Conservation (phyloP, 2,329 filamentous ascomycete genomes). For the Helminthosporium solani region DNA sequence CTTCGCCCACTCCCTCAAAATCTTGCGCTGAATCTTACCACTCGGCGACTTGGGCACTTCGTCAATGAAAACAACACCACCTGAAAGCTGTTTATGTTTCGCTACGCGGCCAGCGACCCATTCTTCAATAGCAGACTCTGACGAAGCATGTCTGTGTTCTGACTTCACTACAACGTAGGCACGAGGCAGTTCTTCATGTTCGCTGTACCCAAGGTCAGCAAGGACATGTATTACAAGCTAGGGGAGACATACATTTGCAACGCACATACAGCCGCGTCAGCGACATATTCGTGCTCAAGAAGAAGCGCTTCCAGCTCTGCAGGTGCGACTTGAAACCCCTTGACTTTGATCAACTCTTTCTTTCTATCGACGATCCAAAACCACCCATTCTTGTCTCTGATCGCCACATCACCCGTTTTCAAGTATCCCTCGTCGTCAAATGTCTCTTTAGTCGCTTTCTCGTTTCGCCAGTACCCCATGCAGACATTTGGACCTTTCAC, state of each 20-base stretch:
- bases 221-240: background rate
- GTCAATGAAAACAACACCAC: constrained; percentile 39
- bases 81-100: constrained; percentile 44
- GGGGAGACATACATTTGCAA: constrained; percentile 10
- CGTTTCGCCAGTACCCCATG: constrained; percentile 44
- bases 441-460: constrained; percentile 37
- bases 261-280: constrained; percentile 60
- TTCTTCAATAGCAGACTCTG: constrained; percentile 37
- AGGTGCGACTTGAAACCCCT: constrained; percentile 61
- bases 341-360: constrained; percentile 60
- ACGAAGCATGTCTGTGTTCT: constrained; percentile 26
- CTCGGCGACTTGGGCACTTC: constrained; percentile 37
- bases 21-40: constrained; percentile 38
- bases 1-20: constrained; percentile 34
- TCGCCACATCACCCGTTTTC: constrained; percentile 34
- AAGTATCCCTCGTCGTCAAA: constrained; percentile 41
- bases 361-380: constrained; percentile 37
- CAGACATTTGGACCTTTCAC: constrained; percentile 44
- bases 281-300: constrained; percentile 55
- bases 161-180: constrained; percentile 38
- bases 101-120: constrained; percentile 43
- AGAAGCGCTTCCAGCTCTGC: constrained; percentile 59
- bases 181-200: constrained; percentile 30
- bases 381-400: constrained; percentile 34
- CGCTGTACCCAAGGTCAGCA: constrained; percentile 7